These are phyloP conservation scores for Porphyrellus cyaneotinctus DNA, from an alignment of 768 basidiomycete species.

Conservation along the genomic window DNA sequence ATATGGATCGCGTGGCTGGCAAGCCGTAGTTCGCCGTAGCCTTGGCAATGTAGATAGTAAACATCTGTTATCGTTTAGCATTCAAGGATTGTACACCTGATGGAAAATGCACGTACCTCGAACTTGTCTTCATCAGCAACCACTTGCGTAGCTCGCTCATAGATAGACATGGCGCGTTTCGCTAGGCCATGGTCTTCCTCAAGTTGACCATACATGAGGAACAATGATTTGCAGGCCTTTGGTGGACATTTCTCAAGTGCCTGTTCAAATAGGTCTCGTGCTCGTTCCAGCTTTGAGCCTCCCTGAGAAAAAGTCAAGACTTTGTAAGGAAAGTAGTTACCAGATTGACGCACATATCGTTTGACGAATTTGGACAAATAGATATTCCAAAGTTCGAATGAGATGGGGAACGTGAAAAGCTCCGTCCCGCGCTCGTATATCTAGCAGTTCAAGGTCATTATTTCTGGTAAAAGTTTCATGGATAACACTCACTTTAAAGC, in stretches of 20 bases:
- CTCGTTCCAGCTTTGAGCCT: slow-evolving; percentile 89
- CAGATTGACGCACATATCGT: slow-evolving; percentile 69
- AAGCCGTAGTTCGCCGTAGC: slow-evolving; percentile 94
- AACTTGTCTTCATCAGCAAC: slow-evolving; percentile 92
- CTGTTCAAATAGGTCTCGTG: slow-evolving; percentile 97
- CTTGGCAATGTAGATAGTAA: slow-evolving; percentile 94
- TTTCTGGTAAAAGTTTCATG: not conserved
- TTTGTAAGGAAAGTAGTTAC: not conserved
- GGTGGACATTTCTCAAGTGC: slow-evolving; percentile 94
- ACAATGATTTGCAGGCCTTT: slow-evolving; percentile 91
- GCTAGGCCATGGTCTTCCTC: slow-evolving; percentile 96
- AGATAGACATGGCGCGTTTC: slow-evolving; percentile 93
- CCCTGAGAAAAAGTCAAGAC: slow-evolving; percentile 46
- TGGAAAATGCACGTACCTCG: slow-evolving; percentile 54
- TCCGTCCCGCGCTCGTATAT: slow-evolving; percentile 97
- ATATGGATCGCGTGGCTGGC: slow-evolving; percentile 93
- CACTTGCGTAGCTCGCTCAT: slow-evolving; percentile 85
- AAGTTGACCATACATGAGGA: slow-evolving; percentile 92
- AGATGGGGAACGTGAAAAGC: slow-evolving; percentile 95
- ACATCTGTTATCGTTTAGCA: slow-evolving; percentile 60
- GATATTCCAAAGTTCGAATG: slow-evolving; percentile 99
- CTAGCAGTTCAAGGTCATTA: slow-evolving; percentile 34
- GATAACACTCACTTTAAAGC: slow-evolving; percentile 80
- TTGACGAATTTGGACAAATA: slow-evolving; percentile 96
- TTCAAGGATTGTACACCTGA: not conserved